Evolutionary conservation across 2,329 filamentous ascomycete species (phyloP), one percentile per base, ranked within the genome.

Genomic region (Epichloe coenophiala): DNA sequence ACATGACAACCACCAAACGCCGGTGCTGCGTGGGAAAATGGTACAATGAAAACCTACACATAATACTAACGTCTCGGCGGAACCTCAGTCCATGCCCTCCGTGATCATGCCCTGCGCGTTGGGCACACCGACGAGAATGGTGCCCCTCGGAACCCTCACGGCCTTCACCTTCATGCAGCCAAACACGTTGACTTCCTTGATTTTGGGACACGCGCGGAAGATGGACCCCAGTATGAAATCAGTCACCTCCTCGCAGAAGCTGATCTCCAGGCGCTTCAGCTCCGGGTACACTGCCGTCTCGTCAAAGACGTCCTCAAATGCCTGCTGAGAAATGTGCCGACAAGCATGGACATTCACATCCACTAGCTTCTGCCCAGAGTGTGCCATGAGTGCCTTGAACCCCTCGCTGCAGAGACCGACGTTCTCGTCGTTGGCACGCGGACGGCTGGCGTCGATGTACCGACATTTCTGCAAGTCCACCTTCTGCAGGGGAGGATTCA

Each of bases 331-430:
- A 55, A 97, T 90, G 63, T 95, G 85, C 3, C 91, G 83, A 61
- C 88, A 95, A 0, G 84, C 86, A 13, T 87, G 79, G n/a, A 96
- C 72, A 60, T 94, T 86, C 36, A 97, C 71, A 40, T 76, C 71
- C 53, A 75, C 73, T 2, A 97, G 67, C 11, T 68, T 72, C 1
- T 68, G 62, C 4, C 87, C 86, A 0, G 89, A 95, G 62, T 96
- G 91, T 0, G 71, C 69, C 87, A 96, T 95, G 42, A 96, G 68
- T 0, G 88, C 86, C 56, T 76, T 71, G 68, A 97, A 91, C 0
- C 86, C 89, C 5, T 76, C 68, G 1, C 81, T 84, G 48, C 84
- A 88, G 35, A 96, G 74, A 2, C 90, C 91, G 43, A 91, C 69
- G 23, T 76, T 73, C 51, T 81, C 69, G 0, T 78, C 75, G 45